Conservation (phyloP, 257 asterid genomes). For the Handroanthus guayacan region DNA sequence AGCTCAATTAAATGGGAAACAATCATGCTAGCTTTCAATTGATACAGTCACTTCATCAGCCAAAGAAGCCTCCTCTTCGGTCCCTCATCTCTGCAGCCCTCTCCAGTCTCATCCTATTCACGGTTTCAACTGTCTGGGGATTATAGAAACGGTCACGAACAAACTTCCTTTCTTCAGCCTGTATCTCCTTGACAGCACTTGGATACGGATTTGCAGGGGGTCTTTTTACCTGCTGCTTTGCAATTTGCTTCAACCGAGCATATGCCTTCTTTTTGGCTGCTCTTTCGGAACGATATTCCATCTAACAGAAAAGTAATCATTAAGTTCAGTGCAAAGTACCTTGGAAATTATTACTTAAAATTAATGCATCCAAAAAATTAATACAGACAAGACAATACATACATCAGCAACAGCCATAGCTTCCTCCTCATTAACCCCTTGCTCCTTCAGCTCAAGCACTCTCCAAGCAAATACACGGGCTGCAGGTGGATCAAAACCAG, state of each 20-base stretch:
- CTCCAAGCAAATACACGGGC: constrained; percentile 85
- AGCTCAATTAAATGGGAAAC: background rate
- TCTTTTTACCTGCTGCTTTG: constrained; percentile 69
- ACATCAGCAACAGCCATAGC: constrained; percentile 88
- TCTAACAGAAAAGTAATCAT: constrained; percentile 46
- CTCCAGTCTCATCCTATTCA: constrained; percentile 55
- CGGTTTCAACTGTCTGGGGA: constrained; percentile 45
- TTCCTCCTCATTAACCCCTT: constrained; percentile 66
- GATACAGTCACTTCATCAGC: constrained; percentile 26
- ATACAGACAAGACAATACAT: constrained; percentile 31
- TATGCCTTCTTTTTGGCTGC: constrained; percentile 68
- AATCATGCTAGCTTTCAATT: background rate
- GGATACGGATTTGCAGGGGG: constrained; percentile 87
- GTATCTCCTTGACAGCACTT: constrained; percentile 78
- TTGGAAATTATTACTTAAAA: background rate
- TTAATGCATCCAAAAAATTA: background rate
- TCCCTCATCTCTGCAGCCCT: constrained; percentile 51
- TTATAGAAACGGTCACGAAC: constrained; percentile 66
- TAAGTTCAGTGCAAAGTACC: background rate
- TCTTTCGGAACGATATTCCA: constrained; percentile 72
- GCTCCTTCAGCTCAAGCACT: constrained; percentile 86
- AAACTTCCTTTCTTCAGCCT: constrained; percentile 75
- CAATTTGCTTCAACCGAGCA: constrained; percentile 71
- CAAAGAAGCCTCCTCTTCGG: constrained; percentile 48
- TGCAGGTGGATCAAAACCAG: constrained; percentile 78